Base-by-base conservation (phyloP, 2,329 filamentous ascomycete genomes). In the Hypoxylon sp. region DNA sequence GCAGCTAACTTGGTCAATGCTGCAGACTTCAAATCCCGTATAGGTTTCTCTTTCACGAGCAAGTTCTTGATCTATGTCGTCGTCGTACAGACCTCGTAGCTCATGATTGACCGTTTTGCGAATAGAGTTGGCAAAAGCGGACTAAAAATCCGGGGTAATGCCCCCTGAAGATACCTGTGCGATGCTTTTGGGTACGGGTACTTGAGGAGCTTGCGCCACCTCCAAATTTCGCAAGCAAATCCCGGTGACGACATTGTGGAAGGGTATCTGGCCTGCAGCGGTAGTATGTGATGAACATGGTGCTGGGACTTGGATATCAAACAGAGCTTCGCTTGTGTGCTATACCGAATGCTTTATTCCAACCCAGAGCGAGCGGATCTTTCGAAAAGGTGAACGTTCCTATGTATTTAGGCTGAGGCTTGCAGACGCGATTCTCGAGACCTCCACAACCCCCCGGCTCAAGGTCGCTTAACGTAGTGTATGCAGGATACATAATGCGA, bases 381-480 rank as follows among this genome's bases (percentile, higher is more conserved):
- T 59, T 19, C 27, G 29, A 55, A 47, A 3, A 52, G 46, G 56
- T 39, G 45, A 32, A 69, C 56, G 60, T 70, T 72, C 66, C 68
- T 57, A 67, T 75, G 74, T 75, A 67, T 75, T 75, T 75, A 73
- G 73, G 72, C 72, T 74, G 67, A 72, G 68, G 63, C 69, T 70
- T 74, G 72, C 66, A 73, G 69, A 62, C 62, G 61, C 51, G 54
- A 65, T 67, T 60, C 65, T 51, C 41, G 14, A 61, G 39, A 54
- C 58, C 62, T 68, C 61, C 65, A 55, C 54, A 46, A 51, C 27
- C 52, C 61, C 63, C 59, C n/a, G 66, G 55, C 19, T 47, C 23
- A 37, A 53, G 16, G 52, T 66, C 58, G 62, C 62, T 64, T 48
- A 34, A 9, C 11, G 29, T 12, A 34, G 41, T n/a, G 45, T 45